Percentiles rank a stretch among this genome's conserved stretches.
Evolutionary conservation across 805 yeast species (phyloP).

Genomic region (Cyberlindnera xishuangbannaensis): DNA sequence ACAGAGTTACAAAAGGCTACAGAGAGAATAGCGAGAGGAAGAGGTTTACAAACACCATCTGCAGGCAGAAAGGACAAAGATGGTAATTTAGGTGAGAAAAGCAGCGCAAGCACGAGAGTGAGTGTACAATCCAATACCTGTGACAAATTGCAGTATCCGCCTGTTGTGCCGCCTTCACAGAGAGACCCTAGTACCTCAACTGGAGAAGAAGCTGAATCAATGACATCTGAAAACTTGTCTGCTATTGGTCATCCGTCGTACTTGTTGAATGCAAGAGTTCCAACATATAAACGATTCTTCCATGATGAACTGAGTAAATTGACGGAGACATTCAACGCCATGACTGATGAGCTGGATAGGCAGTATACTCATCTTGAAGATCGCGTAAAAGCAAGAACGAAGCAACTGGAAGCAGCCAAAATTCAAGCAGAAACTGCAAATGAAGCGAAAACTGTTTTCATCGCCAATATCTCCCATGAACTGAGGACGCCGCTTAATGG

Average conservation of each 20-base stretch:
- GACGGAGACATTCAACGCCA: slow-evolving; percentile 82
- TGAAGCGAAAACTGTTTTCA: slow-evolving; percentile 91
- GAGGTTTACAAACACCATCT: slow-evolving; percentile 29
- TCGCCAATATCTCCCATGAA: slow-evolving; percentile 91
- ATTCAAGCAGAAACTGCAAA: slow-evolving; percentile 91
- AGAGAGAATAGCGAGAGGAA: slow-evolving; percentile 43
- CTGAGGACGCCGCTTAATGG: slow-evolving; percentile 94
- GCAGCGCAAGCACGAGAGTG: slow-evolving; percentile 1
- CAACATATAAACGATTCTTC: slow-evolving; percentile 45
- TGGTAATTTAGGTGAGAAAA: too few species aligned
- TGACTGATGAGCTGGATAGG: slow-evolving; percentile 81
- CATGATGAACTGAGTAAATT: slow-evolving; percentile 85
- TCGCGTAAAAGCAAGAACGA: slow-evolving; percentile 79
- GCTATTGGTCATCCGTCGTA: slow-evolving; percentile 26
- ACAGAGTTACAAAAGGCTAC: slow-evolving; percentile 76
- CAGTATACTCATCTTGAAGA: slow-evolving; percentile 86
- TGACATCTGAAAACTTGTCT: slow-evolving; percentile 7
- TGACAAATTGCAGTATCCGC: slow-evolving; percentile 6
- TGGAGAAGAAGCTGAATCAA: slow-evolving; percentile 13
- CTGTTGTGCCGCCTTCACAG: slow-evolving; percentile 2
- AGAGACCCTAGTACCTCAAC: slow-evolving; percentile 1
- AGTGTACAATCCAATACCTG: slow-evolving; percentile 5
- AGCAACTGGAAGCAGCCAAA: slow-evolving; percentile 82
- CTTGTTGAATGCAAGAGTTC: slow-evolving; percentile 35
- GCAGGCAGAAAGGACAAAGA: slow-evolving; percentile 5